Conservation (phyloP, 257 asterid genomes). For the Solanum lycopersicoides region DNA sequence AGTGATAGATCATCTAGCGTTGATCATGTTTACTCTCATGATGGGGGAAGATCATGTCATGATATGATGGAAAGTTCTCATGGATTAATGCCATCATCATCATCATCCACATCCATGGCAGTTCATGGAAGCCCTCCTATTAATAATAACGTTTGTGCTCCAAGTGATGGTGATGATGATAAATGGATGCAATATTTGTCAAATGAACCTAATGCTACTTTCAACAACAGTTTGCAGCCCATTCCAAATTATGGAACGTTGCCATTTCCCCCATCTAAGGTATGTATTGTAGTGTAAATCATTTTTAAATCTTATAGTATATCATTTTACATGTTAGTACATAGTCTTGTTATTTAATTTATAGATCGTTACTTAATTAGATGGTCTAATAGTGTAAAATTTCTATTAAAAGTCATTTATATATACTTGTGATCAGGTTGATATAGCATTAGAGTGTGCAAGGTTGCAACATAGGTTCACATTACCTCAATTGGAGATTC, state of each 20-base stretch:
- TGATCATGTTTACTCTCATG: slow-evolving; percentile 24
- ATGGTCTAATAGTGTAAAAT: not conserved
- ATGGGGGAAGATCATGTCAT: not conserved
- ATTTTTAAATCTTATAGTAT: too few relatives aligned
- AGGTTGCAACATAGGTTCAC: slow-evolving; percentile 69
- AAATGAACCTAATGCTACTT: slow-evolving; percentile 55
- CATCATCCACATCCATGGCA: slow-evolving; percentile 14
- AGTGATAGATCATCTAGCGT: slow-evolving; percentile 56
- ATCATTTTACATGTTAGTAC: not conserved
- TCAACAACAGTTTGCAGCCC: slow-evolving; percentile 18
- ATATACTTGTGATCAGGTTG: slow-evolving; percentile 36
- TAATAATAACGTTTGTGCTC: not conserved
- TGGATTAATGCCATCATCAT: not conserved
- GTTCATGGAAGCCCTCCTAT: slow-evolving; percentile 14
- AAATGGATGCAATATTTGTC: slow-evolving; percentile 63
- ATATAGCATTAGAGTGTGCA: slow-evolving; percentile 83
- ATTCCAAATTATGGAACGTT: slow-evolving; percentile 21
- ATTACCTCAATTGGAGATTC: slow-evolving; percentile 68
- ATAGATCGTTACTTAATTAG: not conserved
- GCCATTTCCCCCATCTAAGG: slow-evolving; percentile 76
- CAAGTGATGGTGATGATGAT: slow-evolving; percentile 39
- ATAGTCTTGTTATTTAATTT: too few relatives aligned
- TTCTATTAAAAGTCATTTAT: too few relatives aligned
- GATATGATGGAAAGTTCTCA: slow-evolving; percentile 22
- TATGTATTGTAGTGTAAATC: not conserved